phyloP scores from a whole-genome alignment of 2,329 filamentous ascomycete species.

The Thyridium curvatum region DNA sequence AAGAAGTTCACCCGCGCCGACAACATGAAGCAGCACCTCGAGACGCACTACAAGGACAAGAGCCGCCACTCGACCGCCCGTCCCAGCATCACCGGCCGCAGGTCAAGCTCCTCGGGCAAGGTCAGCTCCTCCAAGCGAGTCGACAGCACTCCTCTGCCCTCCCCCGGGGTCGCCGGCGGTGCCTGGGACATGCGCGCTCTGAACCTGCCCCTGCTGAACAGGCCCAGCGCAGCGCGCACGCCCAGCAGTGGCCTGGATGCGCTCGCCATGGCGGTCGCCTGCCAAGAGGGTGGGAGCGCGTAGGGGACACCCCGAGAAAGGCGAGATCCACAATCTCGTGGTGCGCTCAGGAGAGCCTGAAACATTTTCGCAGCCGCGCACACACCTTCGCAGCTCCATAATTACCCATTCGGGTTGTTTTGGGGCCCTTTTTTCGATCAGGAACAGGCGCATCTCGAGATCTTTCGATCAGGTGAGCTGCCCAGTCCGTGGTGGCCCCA shows the following conservation, averaged over 20 bases:
- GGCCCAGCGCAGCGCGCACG: conserved; percentile 34
- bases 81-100: conserved; percentile 12
- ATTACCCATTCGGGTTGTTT: no score
- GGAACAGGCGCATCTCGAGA: no score
- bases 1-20: conserved; percentile 78
- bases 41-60: conserved; percentile 67
- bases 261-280: conserved; percentile 47
- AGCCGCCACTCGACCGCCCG: conserved; percentile 32
- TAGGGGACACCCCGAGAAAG: no score
- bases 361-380: no score
- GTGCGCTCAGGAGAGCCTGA: no score
- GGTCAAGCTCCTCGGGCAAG: conserved; percentile 20
- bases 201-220: conserved; percentile 36
- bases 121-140: conserved; percentile 9
- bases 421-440: no score
- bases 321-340: no score
- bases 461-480: no score
- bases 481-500: no score
- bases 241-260: conserved; percentile 48
- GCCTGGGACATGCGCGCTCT: conserved; percentile 42
- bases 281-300: conserved; percentile 32
- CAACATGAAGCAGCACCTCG: conserved; percentile 83
- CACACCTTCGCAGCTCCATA: no score
- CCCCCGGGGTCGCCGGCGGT: conserved; percentile 23
- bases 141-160: conserved; percentile 24